Conservation (phyloP, 108 stramenopile genomes). For the Pseudonitzschia delicatissima region DNA sequence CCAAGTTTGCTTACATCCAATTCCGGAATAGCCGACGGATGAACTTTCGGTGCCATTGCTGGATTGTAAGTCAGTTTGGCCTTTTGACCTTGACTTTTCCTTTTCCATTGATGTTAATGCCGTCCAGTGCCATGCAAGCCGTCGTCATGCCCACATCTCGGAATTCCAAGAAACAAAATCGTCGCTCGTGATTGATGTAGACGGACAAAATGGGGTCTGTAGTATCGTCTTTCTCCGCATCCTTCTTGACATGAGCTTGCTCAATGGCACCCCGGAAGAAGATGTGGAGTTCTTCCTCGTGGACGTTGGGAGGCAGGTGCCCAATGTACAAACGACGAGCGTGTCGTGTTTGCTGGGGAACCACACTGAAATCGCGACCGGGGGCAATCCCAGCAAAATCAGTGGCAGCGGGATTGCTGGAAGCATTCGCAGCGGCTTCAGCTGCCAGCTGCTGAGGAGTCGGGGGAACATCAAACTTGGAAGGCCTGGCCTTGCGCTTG, state of each 20-base stretch:
- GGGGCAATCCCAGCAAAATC: conserved; percentile 42
- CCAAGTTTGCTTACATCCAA: conserved; percentile 80
- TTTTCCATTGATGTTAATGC: conserved; percentile 73
- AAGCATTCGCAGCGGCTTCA: conserved; percentile 44
- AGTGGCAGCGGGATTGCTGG: conserved; percentile 37
- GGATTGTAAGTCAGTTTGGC: conserved; percentile 97
- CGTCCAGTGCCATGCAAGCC: conserved; percentile 90
- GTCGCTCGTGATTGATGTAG: conserved; percentile 91
- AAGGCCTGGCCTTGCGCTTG: conserved; percentile 57
- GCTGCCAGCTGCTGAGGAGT: conserved; percentile 62
- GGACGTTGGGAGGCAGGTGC: conserved; percentile 72
- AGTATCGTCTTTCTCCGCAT: conserved; percentile 19
- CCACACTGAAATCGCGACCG: conserved; percentile 31
- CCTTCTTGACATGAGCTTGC: conserved; percentile 33
- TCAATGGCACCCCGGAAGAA: conserved; percentile 88
- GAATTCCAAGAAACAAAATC: conserved; percentile 97
- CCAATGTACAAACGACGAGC: conserved; percentile 96
- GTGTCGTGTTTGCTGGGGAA: conserved; percentile 90
- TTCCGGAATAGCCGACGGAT: conserved; percentile 46
- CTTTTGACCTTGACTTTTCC: conserved; percentile 92
- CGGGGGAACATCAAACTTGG: conserved; percentile 72
- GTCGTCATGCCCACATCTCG: conserved; percentile 91
- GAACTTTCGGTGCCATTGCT: conserved; percentile 66
- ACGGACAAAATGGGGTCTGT: conserved; percentile 90
- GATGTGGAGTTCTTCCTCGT: conserved; percentile 76